Evolutionary conservation across 2,329 filamentous ascomycete species (phyloP), one percentile per base, ranked within the genome.

Genomic region (Aureobasidium mangrovei): DNA sequence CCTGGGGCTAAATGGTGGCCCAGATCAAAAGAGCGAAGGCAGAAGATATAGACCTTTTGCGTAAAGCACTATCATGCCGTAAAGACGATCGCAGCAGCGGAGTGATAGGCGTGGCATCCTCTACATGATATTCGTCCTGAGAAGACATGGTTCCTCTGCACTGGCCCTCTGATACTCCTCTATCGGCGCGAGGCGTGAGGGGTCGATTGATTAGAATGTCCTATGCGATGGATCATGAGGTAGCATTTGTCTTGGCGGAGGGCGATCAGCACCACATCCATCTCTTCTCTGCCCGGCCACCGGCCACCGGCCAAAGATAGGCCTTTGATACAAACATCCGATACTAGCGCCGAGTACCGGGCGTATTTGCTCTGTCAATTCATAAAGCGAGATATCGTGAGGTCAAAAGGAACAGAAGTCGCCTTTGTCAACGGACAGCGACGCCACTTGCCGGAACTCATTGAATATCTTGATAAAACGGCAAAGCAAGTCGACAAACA

Each of bases 81-180:
- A 28, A 26, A 24, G 36, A 35, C 26, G 29, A 41, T 9, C 35
- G 47, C 33, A 51, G 47, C 29, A 51, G 24, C 39, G 47, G 47
- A 28, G 47, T 51, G 47, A 51, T 42, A 51, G 47, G 47, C 47
- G 47, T 41, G 27, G 47, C 36, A n/a, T 51, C 47, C 7, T 40
- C 35, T 4, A n/a, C n/a, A 18, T 27, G 32, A 26, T 36, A 41
- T 26, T 28, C 26, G 42, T 51, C 18, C 7, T 42, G 47, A 51
- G 41, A 51, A 33, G 38, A 33, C 47, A 51, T 51, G 28, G 1
- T 12, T 41, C 32, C 7, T 26, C 24, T 42, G 18, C 18, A 18
- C 18, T 18, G 24, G 26, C 47, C 47, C 27, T n/a, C 38, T 51
- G 47, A 51, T 42, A 35, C 47, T 18, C 7, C 7, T 42, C 28